Evolutionary conservation across 257 asterid species (phyloP).

Genomic region (Penstemon barbatus): DNA sequence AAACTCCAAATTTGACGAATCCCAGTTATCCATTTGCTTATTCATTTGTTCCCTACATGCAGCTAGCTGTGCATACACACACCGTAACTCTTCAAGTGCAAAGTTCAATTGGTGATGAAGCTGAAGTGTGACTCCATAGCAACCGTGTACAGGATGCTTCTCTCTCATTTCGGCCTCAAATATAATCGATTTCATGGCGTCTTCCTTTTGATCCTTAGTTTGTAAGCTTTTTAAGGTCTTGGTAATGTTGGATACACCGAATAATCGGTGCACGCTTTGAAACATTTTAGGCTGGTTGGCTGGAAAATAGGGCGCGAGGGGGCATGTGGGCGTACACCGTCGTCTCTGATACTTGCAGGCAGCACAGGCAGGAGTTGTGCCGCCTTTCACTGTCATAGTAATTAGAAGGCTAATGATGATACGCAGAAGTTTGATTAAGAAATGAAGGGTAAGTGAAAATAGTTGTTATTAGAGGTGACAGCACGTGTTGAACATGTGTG

Average conservation of each 20-base stretch:
- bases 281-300: constrained; percentile 51
- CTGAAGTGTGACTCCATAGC: constrained; percentile 35
- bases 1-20: background rate
- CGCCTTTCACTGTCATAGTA: constrained; percentile 50
- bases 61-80: constrained; percentile 32
- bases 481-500: background rate
- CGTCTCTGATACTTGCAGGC: constrained; percentile 75
- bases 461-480: background rate
- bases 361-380: constrained; percentile 68
- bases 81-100: constrained; percentile 33
- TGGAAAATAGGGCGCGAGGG: constrained; percentile 71
- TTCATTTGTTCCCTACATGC: constrained; percentile 27
- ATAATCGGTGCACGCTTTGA: constrained; percentile 60
- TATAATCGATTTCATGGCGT: constrained; percentile 69
- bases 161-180: constrained; percentile 63
- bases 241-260: constrained; percentile 58
- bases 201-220: constrained; percentile 38
- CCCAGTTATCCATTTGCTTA: constrained; percentile 9
- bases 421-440: background rate
- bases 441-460: background rate
- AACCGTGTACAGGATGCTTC: constrained; percentile 53
- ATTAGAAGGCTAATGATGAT: background rate
- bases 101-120: constrained; percentile 32
- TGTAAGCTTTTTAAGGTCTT: constrained; percentile 31
- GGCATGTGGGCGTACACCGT: constrained; percentile 50